Evolutionary conservation across 306 rosid genomes (phyloP).

Genomic region (Arachis stenosperma): DNA sequence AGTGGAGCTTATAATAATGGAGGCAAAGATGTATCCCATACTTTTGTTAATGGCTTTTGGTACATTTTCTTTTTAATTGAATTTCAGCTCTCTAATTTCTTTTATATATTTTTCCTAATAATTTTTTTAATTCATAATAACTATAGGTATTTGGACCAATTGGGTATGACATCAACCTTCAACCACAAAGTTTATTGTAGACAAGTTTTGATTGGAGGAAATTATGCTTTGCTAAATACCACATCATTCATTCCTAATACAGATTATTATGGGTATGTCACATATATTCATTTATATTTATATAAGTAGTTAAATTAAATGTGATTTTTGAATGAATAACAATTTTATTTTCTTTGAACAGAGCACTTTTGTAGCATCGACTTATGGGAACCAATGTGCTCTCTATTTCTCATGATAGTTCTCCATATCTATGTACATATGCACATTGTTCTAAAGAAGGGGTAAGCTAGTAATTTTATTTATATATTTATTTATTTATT

Average conservation of each 20-base stretch:
- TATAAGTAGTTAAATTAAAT: not conserved
- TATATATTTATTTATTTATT: too few relatives aligned
- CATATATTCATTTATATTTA: not conserved
- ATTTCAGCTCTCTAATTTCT: not conserved
- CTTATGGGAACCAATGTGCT: constrained; percentile 59
- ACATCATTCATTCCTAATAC: constrained; percentile 71
- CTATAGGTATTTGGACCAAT: constrained; percentile 66
- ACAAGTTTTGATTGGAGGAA: constrained; percentile 71
- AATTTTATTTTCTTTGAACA: not conserved
- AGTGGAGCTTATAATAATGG: constrained; percentile 86
- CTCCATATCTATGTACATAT: constrained; percentile 52
- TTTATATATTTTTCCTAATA: not conserved
- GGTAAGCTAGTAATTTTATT: constrained; percentile 28
- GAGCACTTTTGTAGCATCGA: constrained; percentile 60
- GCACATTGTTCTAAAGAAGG: constrained; percentile 51
- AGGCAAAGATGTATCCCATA: constrained; percentile 63
- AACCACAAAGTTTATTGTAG: constrained; percentile 66
- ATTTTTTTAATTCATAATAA: too few relatives aligned
- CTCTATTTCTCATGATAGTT: constrained; percentile 37
- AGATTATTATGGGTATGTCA: constrained; percentile 59
- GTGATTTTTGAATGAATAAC: not conserved
- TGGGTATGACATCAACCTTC: constrained; percentile 64
- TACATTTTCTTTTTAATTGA: constrained; percentile 12
- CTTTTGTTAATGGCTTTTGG: constrained; percentile 72
- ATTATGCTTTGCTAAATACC: constrained; percentile 65